Conservation (phyloP, 768 basidiomycete species). For the Boletus rubescentipes region DNA sequence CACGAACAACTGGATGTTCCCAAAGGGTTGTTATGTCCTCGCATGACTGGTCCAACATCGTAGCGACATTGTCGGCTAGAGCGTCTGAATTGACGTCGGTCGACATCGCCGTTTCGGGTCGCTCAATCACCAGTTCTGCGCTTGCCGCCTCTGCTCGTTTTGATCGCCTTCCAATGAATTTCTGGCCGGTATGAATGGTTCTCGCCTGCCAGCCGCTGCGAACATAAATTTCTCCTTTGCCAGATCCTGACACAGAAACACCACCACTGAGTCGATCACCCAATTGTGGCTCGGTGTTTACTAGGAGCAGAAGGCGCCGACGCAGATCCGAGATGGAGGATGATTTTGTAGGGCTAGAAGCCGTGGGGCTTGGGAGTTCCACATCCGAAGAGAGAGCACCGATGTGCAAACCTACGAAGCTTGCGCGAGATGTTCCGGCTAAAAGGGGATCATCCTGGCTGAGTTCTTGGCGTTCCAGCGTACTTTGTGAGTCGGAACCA, state of each 20-base stretch:
- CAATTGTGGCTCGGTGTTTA: slow-evolving; percentile 60
- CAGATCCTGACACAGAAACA: slow-evolving; percentile 69
- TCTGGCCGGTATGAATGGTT: slow-evolving; percentile 52
- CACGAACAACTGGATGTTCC: slow-evolving; percentile 69
- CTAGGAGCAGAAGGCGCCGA: slow-evolving; percentile 56
- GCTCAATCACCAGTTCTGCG: slow-evolving; percentile 30
- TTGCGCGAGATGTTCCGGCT: slow-evolving; percentile 12
- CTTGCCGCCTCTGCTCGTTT: slow-evolving; percentile 26
- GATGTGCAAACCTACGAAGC: slow-evolving; percentile 9
- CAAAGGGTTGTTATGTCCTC: slow-evolving; percentile 73
- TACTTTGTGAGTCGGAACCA: slow-evolving; percentile 42
- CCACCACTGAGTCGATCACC: slow-evolving; percentile 76
- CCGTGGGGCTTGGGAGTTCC: slow-evolving; percentile 10
- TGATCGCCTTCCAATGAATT: slow-evolving; percentile 29
- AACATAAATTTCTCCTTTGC: slow-evolving; percentile 72
- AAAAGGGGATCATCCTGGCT: slow-evolving; percentile 23
- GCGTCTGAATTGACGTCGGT: slow-evolving; percentile 45
- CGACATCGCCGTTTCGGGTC: slow-evolving; percentile 28
- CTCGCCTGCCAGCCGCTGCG: slow-evolving; percentile 81
- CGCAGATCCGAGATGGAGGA: slow-evolving; percentile 53
- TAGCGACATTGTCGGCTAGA: slow-evolving; percentile 59
- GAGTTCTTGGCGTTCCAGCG: slow-evolving; percentile 33
- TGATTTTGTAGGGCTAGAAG: slow-evolving; percentile 22
- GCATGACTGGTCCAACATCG: slow-evolving; percentile 55
- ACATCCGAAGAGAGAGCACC: slow-evolving; percentile 10